phyloP scores from a whole-genome alignment of 352 stramenopile genomes.

The Aphanomyces euteiches region DNA sequence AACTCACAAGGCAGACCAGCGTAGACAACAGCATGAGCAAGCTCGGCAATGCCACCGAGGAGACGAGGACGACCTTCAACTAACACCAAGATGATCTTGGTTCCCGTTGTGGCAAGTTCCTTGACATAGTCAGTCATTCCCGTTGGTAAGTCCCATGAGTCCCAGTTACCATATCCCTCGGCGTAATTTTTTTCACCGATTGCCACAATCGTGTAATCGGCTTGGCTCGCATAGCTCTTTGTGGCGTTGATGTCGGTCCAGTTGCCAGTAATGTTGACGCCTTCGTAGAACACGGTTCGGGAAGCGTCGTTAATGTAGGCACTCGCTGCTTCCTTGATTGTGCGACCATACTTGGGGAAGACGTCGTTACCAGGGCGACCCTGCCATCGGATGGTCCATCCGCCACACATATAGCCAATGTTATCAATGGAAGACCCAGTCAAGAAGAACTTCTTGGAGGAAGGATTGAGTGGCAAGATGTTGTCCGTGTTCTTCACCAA shows the following conservation, averaged over 20 bases:
- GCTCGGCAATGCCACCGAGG: slow-evolving; percentile 50
- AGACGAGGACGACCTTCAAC: slow-evolving; percentile 72
- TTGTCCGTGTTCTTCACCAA: no score
- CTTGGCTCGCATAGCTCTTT: slow-evolving; percentile 43
- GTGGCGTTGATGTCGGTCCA: slow-evolving; percentile 52
- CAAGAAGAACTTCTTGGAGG: no score
- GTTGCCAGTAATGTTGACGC: slow-evolving; percentile 51
- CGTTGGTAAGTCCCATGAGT: slow-evolving; percentile 56
- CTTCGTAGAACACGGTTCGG: slow-evolving; percentile 31
- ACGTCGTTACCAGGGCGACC: no score
- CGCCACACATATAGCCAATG: no score
- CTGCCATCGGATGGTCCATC: no score
- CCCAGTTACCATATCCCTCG: slow-evolving; percentile 81
- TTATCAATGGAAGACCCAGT: no score
- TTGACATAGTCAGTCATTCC: slow-evolving; percentile 72
- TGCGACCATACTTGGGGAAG: no score
- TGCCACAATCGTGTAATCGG: slow-evolving; percentile 63
- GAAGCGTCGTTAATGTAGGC: slow-evolving; percentile 29
- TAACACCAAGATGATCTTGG: slow-evolving; percentile 78
- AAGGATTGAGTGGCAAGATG: no score
- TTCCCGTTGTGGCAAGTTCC: slow-evolving; percentile 53
- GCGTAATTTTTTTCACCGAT: slow-evolving; percentile 76
- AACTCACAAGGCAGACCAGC: slow-evolving; percentile 69
- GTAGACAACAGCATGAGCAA: slow-evolving; percentile 68
- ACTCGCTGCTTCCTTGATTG: slow-evolving; percentile 51